Base-by-base conservation (phyloP, 352 stramenopile species). In the Phytophthora agathidicida region DNA sequence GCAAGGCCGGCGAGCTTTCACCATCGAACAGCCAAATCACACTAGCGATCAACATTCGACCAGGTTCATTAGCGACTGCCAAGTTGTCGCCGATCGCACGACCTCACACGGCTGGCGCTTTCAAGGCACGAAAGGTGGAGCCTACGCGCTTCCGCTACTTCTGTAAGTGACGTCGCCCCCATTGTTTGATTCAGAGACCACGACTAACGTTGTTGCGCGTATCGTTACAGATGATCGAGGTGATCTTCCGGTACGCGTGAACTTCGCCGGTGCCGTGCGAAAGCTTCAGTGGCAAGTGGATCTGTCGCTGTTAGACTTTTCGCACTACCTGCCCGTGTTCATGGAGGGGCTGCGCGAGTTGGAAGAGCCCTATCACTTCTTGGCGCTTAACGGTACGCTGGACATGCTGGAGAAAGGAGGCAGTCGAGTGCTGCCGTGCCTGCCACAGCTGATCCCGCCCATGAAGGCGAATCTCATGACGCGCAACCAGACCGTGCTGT, bases 321-420 rank as follows among this genome's bases (percentile, higher is more conserved):
- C 70, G 0, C 83, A 93, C 67, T 97, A 97, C 57, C 55, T 98
- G 41, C 93, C 93, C 6, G 66, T 98, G 32, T 98, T 98, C 73
- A 93, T 98, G 68, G 92, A 98, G 47, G 92, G 92, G 0, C 63
- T 98, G 5, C 84, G 91, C n/a, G 91, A 96, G 24, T 52, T 89
- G 24, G 75, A 94, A 47, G 80, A 95, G 55, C 90, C 69, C 33
- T 95, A 94, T 77, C 79, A 83, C 19, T 96, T 96, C 50, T 56
- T 96, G 16, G 82, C 86, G 8, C 65, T 89, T 17, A 78, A 91
- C 31, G 90, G 87, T 31, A 86, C 71, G 20, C 73, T 91, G 26
- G 85, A 98, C 49, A 71, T 98, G 60, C 57, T 97, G 3, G 82
- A 94, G 14, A 82, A 80, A 11, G 89, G 87, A 14, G 74, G 81